Evolutionary conservation across 345 rosid genomes (phyloP).

Genomic region (Lenwebbia sp.): DNA sequence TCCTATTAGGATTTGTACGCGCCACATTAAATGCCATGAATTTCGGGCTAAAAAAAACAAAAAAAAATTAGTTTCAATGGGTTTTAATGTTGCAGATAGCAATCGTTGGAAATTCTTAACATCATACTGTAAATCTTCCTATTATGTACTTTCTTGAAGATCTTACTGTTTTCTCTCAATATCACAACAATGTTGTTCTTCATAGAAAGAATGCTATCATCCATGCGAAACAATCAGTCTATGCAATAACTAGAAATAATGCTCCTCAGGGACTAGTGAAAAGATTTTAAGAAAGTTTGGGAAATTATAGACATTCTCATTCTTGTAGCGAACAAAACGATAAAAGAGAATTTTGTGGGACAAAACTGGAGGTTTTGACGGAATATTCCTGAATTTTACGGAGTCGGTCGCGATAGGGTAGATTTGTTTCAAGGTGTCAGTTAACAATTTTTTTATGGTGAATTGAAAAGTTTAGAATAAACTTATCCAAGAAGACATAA

Average conservation of each 20-base stretch:
- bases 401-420: background rate
- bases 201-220: background rate
- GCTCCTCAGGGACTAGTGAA: background rate
- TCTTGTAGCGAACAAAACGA: background rate
- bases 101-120: background rate
- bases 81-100: background rate
- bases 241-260: background rate
- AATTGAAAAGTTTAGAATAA: background rate
- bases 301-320: background rate
- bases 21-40: background rate
- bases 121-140: background rate
- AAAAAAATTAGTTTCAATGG: background rate
- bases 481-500: background rate
- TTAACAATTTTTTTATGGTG: background rate
- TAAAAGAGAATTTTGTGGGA: background rate
- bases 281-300: background rate
- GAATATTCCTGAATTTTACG: background rate
- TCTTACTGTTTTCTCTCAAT: background rate
- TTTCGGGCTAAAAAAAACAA: background rate
- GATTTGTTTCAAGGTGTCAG: background rate
- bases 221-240: background rate
- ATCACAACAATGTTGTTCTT: background rate
- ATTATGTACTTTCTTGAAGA: background rate
- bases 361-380: background rate
- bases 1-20: background rate